These are phyloP conservation scores for Podila clonocystis DNA, from an alignment of 192 early-diverging fungal species.

Conservation along the genomic window DNA sequence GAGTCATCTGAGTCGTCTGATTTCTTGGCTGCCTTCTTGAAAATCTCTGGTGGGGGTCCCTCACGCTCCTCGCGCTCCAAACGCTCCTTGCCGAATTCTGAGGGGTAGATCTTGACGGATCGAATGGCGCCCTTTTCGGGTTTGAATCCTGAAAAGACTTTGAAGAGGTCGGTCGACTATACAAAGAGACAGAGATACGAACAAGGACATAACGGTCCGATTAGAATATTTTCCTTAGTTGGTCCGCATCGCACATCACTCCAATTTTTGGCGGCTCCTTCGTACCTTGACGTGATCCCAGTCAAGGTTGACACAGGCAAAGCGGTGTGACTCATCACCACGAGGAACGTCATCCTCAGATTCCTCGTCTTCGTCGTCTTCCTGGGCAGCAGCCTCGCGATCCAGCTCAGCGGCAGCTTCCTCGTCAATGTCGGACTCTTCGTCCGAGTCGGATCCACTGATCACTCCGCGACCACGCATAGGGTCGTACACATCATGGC, in stretches of 20 bases:
- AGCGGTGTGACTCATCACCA: constrained; percentile 73
- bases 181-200: constrained; percentile 39
- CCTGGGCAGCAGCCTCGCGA: constrained; percentile 49
- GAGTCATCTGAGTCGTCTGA: constrained; percentile 22
- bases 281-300: constrained; percentile 93
- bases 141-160: constrained; percentile 88
- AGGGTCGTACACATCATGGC: constrained; percentile 62
- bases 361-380: constrained; percentile 58
- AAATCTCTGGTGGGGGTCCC: constrained; percentile 83
- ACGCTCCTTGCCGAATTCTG: constrained; percentile 88
- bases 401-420: constrained; percentile 54
- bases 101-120: constrained; percentile 87
- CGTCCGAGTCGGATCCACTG: constrained; percentile 62
- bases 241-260: too few relatives aligned
- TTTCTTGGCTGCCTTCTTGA: constrained; percentile 47
- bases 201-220: background rate
- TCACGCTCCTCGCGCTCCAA: constrained; percentile 73
- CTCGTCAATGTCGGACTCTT: constrained; percentile 57
- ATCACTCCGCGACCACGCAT: constrained; percentile 85
- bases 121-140: constrained; percentile 74
- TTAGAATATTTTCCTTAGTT: background rate
- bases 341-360: constrained; percentile 56
- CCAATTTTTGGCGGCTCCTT: too few relatives aligned
- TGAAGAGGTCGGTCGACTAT: constrained; percentile 84
- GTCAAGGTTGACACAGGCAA: constrained; percentile 94